Percentiles rank a stretch among this genome's conserved stretches.
phyloP scores from a whole-genome alignment of 2,329 filamentous ascomycete genomes.

The Phyllosticta citriasiana region DNA sequence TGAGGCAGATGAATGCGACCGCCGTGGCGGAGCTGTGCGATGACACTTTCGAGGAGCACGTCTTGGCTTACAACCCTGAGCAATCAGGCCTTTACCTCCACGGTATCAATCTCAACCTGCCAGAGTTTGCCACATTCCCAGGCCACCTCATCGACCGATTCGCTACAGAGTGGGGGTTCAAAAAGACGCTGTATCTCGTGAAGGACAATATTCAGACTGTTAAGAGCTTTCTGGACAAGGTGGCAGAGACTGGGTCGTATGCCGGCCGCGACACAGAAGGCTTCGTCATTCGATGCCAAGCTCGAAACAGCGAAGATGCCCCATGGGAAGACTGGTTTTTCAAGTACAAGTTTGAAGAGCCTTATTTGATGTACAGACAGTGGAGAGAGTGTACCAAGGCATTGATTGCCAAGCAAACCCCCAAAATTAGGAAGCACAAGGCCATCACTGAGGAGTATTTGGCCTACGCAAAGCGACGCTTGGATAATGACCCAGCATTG shows the following conservation, averaged over 20 bases:
- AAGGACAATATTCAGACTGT: conserved; percentile 67
- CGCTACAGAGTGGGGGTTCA: conserved; percentile 87
- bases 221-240: conserved; percentile 69
- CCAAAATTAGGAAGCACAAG: conserved; percentile 75
- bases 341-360: conserved; percentile 99
- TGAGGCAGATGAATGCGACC: conserved; percentile 77
- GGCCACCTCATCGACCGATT: conserved; percentile 77
- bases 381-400: conserved; percentile 96
- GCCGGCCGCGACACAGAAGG: conserved; percentile 90
- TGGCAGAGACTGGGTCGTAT: conserved; percentile 81
- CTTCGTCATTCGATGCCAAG: conserved; percentile 85
- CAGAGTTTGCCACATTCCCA: conserved; percentile 80
- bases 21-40: conserved; percentile 95
- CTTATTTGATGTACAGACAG: conserved; percentile 96
- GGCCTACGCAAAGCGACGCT: conserved; percentile 62
- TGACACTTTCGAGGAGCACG: conserved; percentile 93
- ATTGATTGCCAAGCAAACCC: conserved; percentile 63
- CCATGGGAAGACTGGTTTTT: conserved; percentile 95
- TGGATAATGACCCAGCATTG: conserved; percentile 58
- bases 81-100: conserved; percentile 88
- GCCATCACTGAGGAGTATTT: conserved; percentile 90
- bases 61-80: conserved; percentile 75
- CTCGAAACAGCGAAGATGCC: conserved; percentile 41
- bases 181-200: conserved; percentile 70
- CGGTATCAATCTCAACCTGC: conserved; percentile 91